Conservation (phyloP, 768 basidiomycete species). For the Termitomyces sp. region DNA sequence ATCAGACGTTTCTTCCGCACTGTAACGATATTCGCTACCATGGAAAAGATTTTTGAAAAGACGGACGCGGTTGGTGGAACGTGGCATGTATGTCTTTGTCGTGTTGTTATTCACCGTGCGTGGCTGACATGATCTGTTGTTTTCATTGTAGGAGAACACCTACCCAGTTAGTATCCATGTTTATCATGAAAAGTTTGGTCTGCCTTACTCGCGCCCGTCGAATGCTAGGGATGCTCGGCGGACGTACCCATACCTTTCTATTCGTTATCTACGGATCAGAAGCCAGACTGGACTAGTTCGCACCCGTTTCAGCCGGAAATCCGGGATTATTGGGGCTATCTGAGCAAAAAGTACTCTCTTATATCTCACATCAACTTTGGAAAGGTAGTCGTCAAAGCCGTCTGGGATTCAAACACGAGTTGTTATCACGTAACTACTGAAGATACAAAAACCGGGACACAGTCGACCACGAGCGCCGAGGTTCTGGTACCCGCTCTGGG, state of each 20-base stretch:
- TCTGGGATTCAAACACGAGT: slow-evolving; percentile 35
- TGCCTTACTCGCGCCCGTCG: not conserved
- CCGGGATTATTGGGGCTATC: slow-evolving; percentile 29
- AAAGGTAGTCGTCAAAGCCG: slow-evolving; percentile 34
- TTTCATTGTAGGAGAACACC: slow-evolving; percentile 24
- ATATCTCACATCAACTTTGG: slow-evolving; percentile 35
- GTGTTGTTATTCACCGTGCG: not conserved
- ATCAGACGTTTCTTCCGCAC: too few species aligned
- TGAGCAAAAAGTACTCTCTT: slow-evolving; percentile 35
- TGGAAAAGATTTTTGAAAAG: slow-evolving; percentile 40
- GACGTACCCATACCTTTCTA: slow-evolving; percentile 34
- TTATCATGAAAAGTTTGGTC: not conserved
- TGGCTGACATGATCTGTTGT: not conserved
- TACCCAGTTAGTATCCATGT: slow-evolving; percentile 22
- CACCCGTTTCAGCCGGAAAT: slow-evolving; percentile 38
- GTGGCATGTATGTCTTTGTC: slow-evolving; percentile 37
- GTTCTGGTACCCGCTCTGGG: slow-evolving; percentile 48
- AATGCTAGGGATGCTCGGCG: slow-evolving; percentile 32
- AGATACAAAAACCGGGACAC: slow-evolving; percentile 25
- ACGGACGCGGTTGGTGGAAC: slow-evolving; percentile 40
- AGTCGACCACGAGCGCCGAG: slow-evolving; percentile 27
- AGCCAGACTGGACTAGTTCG: slow-evolving; percentile 32
- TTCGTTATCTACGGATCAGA: slow-evolving; percentile 34
- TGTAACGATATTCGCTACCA: not conserved
- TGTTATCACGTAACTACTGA: slow-evolving; percentile 31